Conservation (phyloP, 139 green algal species). For the Micromonas pusilla region DNA sequence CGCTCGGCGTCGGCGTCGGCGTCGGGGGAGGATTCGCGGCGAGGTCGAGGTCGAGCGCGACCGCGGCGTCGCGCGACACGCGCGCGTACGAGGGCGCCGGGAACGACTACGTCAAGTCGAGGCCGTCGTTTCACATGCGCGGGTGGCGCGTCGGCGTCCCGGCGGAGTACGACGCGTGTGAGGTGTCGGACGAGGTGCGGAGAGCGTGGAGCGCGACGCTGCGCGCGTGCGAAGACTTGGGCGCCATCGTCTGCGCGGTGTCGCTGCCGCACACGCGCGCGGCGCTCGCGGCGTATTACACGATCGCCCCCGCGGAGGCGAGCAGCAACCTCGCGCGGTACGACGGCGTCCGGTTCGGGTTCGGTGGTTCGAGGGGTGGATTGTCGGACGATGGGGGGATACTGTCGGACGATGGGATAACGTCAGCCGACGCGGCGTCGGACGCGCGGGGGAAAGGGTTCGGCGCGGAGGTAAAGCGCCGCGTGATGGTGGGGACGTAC, state of each 20-base stretch:
- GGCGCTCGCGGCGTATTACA: slow-evolving; percentile 93
- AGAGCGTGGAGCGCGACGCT: background rate
- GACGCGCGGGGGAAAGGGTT: slow-evolving; percentile 2
- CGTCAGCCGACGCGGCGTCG: slow-evolving; percentile 31
- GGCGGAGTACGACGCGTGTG: slow-evolving; percentile 3
- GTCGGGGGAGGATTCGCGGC: background rate
- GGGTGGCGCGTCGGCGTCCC: slow-evolving; percentile 22
- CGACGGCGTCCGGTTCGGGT: slow-evolving; percentile 90
- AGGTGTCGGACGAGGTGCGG: background rate
- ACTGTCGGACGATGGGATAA: no score
- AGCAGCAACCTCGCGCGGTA: slow-evolving; percentile 89
- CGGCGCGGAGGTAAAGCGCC: slow-evolving; percentile 7
- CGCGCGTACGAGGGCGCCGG: no score
- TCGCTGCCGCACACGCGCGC: slow-evolving; percentile 62
- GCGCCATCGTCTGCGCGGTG: slow-evolving; percentile 37
- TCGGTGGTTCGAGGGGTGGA: no score
- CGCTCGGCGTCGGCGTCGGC: slow-evolving; percentile 46
- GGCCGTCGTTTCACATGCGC: background rate
- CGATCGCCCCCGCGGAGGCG: slow-evolving; percentile 85
- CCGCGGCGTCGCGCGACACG: no score
- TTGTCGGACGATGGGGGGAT: no score
- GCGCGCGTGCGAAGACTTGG: background rate
- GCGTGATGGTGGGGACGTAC: background rate
- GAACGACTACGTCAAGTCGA: background rate
- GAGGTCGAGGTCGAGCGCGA: background rate